A percentile compares a stretch with the other conserved stretches of the same genome.
Conservation (phyloP, 1,284 basidiomycete genomes). For the Malassezia equina region DNA sequence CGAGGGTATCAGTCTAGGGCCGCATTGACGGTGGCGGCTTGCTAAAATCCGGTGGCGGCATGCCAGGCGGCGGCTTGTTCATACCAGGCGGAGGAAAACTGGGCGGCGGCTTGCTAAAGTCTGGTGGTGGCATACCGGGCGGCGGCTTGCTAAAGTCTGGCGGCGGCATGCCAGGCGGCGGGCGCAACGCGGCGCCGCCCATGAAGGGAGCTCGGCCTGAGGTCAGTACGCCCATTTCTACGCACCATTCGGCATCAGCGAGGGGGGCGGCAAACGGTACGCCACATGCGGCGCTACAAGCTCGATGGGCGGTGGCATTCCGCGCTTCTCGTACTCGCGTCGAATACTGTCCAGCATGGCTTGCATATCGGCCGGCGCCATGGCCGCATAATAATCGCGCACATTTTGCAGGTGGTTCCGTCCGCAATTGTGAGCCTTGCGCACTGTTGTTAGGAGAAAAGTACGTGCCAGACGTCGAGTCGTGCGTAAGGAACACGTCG, state of each 20-base stretch:
- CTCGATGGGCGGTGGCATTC: conserved; percentile 29
- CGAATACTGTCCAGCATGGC: conserved; percentile 92
- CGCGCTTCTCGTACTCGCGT: conserved; percentile 62
- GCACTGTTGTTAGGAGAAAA: conserved; percentile 55
- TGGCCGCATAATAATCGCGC: conserved; percentile 91
- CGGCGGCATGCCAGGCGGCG: conserved; percentile 4
- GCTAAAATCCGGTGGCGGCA: conserved; percentile 2
- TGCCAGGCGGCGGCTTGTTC: conserved; percentile 1
- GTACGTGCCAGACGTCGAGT: conserved; percentile 32
- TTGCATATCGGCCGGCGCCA: conserved; percentile 92
- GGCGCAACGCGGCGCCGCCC: neutral
- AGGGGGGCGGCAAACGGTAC: conserved; percentile 5
- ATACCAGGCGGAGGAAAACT: conserved; percentile 1
- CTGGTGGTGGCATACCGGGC: conserved; percentile 4
- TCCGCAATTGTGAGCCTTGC: conserved; percentile 94
- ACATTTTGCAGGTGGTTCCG: conserved; percentile 93
- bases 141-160: neutral
- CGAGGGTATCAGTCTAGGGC: neutral
- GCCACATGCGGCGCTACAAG: conserved; percentile 17
- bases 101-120: conserved; percentile 11
- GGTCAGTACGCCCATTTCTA: neutral
- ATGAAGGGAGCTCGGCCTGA: conserved; percentile 1
- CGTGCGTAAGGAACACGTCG: conserved; percentile 45
- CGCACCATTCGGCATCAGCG: conserved; percentile 7
- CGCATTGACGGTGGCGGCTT: conserved; percentile 4